Base-by-base conservation (phyloP, 495 filamentous ascomycete genomes). In the Diplogelasinospora grovesii region DNA sequence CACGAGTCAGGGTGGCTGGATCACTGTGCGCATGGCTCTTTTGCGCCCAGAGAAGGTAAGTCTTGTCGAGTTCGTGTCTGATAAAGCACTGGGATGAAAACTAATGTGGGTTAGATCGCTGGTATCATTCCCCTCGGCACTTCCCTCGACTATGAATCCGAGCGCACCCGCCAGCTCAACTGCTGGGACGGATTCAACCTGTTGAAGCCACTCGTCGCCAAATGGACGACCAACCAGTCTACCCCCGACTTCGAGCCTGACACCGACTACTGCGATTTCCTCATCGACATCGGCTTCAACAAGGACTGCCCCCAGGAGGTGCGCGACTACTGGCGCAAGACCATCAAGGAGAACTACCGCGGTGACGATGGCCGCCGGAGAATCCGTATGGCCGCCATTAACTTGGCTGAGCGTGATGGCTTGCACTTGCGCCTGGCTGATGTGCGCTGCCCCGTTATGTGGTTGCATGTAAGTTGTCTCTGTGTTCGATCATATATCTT, bases 391-490 rank as follows among this genome's bases (percentile, higher is more conserved):
- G 74, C 76, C 2, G 63, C 65, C 1, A 68, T 73, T 42, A 75
- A 72, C 39, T 51, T 84, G 13, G 45, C 67, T 11, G 74, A 78
- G 40, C 52, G 79, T 11, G 79, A 79, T 47, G 71, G 74, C 10
- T 57, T 84, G 38, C 64, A 70, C 33, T 50, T 63, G 5, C 54
- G 79, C 26, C 39, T 82, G 10, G 52, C 60, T 8, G 73, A 82
- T 58, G 57, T 83, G n/a, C 56, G 45, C 31, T 82, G 78, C 45
- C 78, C 79, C 0, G 73, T 83, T 3, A 56, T 71, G 22, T 84
- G 78, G 79, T 41, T 82, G 30, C 79, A 84, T 52, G 77, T 76
- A 41, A 52, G n/a, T n/a, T n/a, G n/a, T n/a, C n/a, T n/a, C n/a
- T n/a, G 66, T 61, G 27, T 9, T 10, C 7, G 8, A 33, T 15